phyloP scores from a whole-genome alignment of 1,284 basidiomycete genomes.

The Ganoderma lucidum region DNA sequence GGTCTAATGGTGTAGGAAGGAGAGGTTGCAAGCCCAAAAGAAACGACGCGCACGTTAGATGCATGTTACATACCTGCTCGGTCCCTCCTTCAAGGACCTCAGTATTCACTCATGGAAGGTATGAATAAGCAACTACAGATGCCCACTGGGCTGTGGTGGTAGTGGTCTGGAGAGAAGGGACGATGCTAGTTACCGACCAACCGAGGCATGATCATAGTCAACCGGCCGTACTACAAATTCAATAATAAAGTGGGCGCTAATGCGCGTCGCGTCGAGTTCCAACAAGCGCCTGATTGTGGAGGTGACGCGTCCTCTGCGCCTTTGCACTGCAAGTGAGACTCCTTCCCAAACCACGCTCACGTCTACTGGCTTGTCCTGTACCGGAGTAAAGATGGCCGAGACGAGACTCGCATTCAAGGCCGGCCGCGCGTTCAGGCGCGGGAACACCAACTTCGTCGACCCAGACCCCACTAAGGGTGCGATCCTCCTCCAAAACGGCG shows the following conservation, averaged over 20 bases:
- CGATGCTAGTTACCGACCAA: no score
- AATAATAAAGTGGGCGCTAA: conserved; percentile 13
- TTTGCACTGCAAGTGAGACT: neutral
- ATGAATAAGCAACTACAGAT: no score
- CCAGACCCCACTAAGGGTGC: conserved; percentile 75
- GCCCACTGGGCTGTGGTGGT: no score
- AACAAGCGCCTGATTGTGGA: conserved; percentile 26
- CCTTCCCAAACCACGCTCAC: neutral
- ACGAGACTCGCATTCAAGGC: conserved; percentile 82
- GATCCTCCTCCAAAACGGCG: conserved; percentile 68
- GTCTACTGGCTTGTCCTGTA: neutral
- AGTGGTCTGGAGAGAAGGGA: no score
- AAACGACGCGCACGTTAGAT: no score
- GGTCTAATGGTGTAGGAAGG: no score
- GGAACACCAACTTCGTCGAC: conserved; percentile 71
- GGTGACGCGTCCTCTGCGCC: conserved; percentile 31
- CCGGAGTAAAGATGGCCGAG: conserved; percentile 29
- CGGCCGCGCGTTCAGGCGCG: conserved; percentile 74
- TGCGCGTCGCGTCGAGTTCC: conserved; percentile 21
- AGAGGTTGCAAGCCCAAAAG: no score
- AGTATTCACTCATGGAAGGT: no score
- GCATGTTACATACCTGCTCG: no score
- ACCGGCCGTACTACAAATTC: no score
- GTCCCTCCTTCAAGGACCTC: no score
- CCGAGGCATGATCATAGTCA: no score